Base-by-base conservation (phyloP, 345 rosid genomes). In the Citrus glauca region DNA sequence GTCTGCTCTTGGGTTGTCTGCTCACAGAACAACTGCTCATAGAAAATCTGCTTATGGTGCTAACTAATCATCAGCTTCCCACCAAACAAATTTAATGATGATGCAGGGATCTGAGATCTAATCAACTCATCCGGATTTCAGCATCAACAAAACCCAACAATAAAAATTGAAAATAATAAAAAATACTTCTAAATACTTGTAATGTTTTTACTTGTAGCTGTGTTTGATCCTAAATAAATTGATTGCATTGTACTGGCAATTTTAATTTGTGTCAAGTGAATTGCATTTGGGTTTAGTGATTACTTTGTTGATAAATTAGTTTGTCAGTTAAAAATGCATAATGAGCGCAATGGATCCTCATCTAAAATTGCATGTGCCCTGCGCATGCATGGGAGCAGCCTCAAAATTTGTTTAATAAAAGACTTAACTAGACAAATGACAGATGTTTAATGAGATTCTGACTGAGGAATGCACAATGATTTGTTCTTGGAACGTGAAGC, bases 401-500 rank as follows among this genome's bases (percentile, higher is more conserved):
- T 55, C 6, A 1, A 33, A 10, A 17, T 55, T 56, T 16, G 48
- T 30, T 55, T 27, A 50, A 42, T 9, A 37, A 17, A 13, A 13
- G 48, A 33, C 6, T 1, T 32, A 60, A 56, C 62, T 71, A 7
- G 28, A 56, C 16, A 33, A 56, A 24, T 56, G 57, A 30, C 45
- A 20, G 27, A 30, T 22, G 9, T 56, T 50, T 68, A 10, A 24
- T 66, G 71, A 24, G 5, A 13, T 40, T 38, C 5, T 11, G 53
- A 27, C 22, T 27, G 24, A 37, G 10, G 27, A n/a, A 24, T 67
- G 17, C 22, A 16, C 22, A 38, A 8, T 69, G 32, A 17, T 25
- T n/a, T 11, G 98, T 96, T 91, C 88, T 74, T 96, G 86, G 93
- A 86, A 86, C 91, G 98, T 55, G 94, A 94, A 86, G 91, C 97